phyloP scores from a whole-genome alignment of 2,329 filamentous ascomycete species.

The Ophiocordyceps camponoti-leonardi region DNA sequence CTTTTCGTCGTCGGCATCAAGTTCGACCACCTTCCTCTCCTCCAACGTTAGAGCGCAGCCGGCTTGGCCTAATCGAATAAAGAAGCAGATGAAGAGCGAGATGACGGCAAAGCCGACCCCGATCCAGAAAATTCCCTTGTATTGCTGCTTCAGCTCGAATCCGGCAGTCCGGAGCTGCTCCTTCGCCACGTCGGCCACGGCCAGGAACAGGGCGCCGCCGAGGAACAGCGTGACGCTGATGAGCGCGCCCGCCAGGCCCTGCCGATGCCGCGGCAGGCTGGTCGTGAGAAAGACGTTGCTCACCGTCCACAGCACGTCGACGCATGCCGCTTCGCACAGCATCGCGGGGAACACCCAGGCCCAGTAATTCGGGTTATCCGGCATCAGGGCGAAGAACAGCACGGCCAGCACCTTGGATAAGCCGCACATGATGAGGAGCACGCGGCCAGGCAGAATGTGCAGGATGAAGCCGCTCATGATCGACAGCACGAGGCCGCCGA shows the following conservation, averaged over 20 bases:
- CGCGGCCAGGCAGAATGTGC: constrained; percentile 44
- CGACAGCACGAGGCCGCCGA: constrained; percentile 50
- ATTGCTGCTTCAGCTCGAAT: constrained; percentile 29
- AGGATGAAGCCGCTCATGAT: constrained; percentile 46
- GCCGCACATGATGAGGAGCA: constrained; percentile 45
- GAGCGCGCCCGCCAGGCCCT: constrained; percentile 55
- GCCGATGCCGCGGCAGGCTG: constrained; percentile 43
- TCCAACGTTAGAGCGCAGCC: constrained; percentile 26
- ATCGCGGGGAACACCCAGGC: constrained; percentile 55
- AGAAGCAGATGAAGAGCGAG: constrained; percentile 23
- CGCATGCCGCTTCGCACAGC: constrained; percentile 53
- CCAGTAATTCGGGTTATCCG: constrained; percentile 41
- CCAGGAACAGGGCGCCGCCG: constrained; percentile 54
- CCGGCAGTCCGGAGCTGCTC: constrained; percentile 20
- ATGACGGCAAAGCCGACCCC: constrained; percentile 31
- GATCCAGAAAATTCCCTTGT: constrained; percentile 44
- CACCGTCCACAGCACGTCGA: constrained; percentile 61
- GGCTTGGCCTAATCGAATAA: constrained; percentile 9
- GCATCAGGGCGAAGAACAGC: constrained; percentile 48
- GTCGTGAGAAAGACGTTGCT: constrained; percentile 66
- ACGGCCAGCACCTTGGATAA: constrained; percentile 38
- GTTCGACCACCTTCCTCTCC: constrained; percentile 5
- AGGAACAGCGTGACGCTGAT: constrained; percentile 56
- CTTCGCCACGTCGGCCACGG: constrained; percentile 48
- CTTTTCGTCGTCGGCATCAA: constrained; percentile 36